Base-by-base conservation (phyloP, 2,329 filamentous ascomycete species). In the Grosmannia serpens region DNA sequence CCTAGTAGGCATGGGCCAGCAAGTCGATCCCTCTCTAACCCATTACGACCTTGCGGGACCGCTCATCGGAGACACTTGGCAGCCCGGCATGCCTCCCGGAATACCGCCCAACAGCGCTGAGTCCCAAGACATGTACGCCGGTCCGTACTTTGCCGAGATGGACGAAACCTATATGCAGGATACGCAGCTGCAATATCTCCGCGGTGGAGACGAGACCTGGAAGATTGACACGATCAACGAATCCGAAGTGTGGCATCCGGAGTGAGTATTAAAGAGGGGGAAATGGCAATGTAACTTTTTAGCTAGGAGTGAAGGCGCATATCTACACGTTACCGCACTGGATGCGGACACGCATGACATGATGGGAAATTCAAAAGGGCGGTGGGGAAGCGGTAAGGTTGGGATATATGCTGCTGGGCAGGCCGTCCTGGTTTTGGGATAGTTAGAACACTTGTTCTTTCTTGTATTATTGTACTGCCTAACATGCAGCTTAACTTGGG, bases 11-110 rank as follows among this genome's bases (percentile, higher is more conserved):
- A 55, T 63, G 29, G 63, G 67, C 46, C 65, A 67, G 27, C 66
- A 66, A 8, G 67, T 70, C 56, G 68, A 70, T 31, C 67, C 67
- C 5, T 62, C 60, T 9, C 5, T 64, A 38, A 13, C 59, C 1
- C 59, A 59, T n/a, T 62, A 64, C 17, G 59, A 60, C 53, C 41
- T 69, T 46, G 60, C 65, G 35, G 66, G 67, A 13, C 54, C 64
- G 17, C 56, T 60, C 9, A 55, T 64, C 11, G 59, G 58, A 3
- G 9, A 27, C 1, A 57, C 61, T 1, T 64, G 63, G 63, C 57
- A 56, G 33, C 10, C 58, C n/a, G 29, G 22, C 11, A 49, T 47
- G 35, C 33, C 33, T 10, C 13, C 33, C 33, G 52, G 22, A 20
- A 41, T 24, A n/a, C n/a, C 31, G n/a, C 53, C 38, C 8, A 27